A percentile compares a stretch with the other conserved stretches of the same genome.
These are phyloP conservation scores for Thalassiosira hispida DNA, from an alignment of 352 stramenopile genomes.

Conservation along the genomic window DNA sequence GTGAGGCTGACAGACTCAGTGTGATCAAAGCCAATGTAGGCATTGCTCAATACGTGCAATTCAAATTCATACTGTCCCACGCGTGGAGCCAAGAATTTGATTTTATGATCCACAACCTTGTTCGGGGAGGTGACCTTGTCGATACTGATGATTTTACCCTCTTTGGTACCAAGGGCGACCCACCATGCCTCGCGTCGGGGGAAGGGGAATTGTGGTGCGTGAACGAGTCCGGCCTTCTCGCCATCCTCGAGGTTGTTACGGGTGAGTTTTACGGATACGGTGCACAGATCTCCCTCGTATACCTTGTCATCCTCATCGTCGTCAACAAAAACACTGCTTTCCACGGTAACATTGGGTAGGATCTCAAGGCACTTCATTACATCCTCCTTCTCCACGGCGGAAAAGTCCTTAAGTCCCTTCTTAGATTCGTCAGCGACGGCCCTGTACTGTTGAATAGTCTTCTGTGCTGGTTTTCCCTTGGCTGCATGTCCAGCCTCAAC, in stretches of 20 bases:
- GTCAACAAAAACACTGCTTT: slow-evolving; percentile 90
- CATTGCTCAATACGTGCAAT: slow-evolving; percentile 97
- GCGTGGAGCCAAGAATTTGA: slow-evolving; percentile 96
- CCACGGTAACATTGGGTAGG: slow-evolving; percentile 93
- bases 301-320: slow-evolving; percentile 93
- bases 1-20: slow-evolving; percentile 92
- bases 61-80: slow-evolving; percentile 96
- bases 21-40: slow-evolving; percentile 97
- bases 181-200: slow-evolving; percentile 97
- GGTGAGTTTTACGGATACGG: slow-evolving; percentile 94
- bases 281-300: slow-evolving; percentile 98
- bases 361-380: slow-evolving; percentile 92
- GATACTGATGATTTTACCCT: slow-evolving; percentile 96
- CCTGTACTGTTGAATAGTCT: slow-evolving; percentile 93
- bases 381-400: slow-evolving; percentile 91
- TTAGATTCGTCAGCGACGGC: slow-evolving; percentile 89
- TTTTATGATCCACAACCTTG: slow-evolving; percentile 87
- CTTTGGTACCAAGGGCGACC: slow-evolving; percentile 93
- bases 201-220: slow-evolving; percentile 95
- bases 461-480: slow-evolving; percentile 87
- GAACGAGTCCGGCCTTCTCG: slow-evolving; percentile 93
- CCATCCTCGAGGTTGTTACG: slow-evolving; percentile 96
- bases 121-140: slow-evolving; percentile 93
- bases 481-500: slow-evolving; percentile 92
- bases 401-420: slow-evolving; percentile 92